A percentile compares a stretch with the other conserved stretches of the same genome.
Conservation (phyloP, 495 filamentous ascomycete species). For the Aspergillus olivimuriae region DNA sequence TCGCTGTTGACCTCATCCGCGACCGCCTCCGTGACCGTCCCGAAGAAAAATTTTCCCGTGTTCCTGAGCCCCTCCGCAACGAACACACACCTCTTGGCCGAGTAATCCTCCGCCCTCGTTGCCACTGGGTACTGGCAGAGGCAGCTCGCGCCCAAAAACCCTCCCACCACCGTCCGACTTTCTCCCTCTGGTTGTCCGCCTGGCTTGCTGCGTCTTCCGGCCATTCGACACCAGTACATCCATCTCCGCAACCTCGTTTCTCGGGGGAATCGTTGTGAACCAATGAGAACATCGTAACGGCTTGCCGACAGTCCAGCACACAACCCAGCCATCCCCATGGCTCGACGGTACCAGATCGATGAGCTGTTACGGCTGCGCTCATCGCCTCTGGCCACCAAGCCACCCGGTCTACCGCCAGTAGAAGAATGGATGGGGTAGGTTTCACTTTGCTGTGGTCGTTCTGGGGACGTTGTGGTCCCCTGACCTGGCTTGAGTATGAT, state of each 20-base stretch:
- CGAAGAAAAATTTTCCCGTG: conserved; percentile 1
- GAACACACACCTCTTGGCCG: conserved; percentile 16
- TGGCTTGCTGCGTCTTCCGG: no score
- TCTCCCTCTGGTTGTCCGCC: no score
- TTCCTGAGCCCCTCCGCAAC: conserved; percentile 18
- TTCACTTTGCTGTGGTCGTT: no score
- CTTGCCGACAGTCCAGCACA: conserved; percentile 23
- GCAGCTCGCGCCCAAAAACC: no score
- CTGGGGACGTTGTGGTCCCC: no score
- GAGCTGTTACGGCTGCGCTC: conserved; percentile 70
- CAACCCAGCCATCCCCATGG: conserved; percentile 36
- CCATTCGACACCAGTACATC: conserved; percentile 1
- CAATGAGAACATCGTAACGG: conserved; percentile 30
- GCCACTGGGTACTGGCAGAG: conserved; percentile 16
- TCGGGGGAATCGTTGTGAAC: conserved; percentile 8
- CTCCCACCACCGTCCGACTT: no score
- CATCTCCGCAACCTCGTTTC: conserved; percentile 2
- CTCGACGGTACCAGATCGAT: conserved; percentile 68
- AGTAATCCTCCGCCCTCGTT: conserved; percentile 27
- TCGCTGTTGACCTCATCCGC: neutral
- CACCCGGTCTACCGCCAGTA: conserved; percentile 70
- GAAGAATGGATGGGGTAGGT: conserved; percentile 99
- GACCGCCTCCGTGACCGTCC: neutral
- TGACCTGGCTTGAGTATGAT: no score
- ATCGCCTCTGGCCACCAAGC: conserved; percentile 82